These are phyloP conservation scores for Saccharomycopsis fibuligera DNA, from an alignment of 805 yeast species.

Conservation along the genomic window DNA sequence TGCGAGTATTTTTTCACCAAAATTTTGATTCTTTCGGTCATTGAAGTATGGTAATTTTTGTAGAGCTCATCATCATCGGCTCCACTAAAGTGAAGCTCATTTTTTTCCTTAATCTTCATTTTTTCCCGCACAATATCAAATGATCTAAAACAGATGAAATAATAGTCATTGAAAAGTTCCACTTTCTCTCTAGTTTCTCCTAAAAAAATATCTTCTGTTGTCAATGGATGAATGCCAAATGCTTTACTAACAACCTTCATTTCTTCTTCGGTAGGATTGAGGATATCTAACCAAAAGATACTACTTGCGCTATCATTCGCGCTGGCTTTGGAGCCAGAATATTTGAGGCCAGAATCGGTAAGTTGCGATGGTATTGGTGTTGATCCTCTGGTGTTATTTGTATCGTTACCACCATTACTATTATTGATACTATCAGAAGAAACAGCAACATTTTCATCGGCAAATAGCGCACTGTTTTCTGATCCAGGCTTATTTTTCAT, in stretches of 20 bases:
- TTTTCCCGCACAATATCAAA: constrained; percentile 59
- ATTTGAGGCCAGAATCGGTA: constrained; percentile 6
- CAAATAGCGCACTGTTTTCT: constrained; percentile 4
- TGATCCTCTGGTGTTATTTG: constrained; percentile 7
- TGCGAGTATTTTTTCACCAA: too few relatives aligned
- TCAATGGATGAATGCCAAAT: constrained; percentile 94
- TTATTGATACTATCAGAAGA: not conserved
- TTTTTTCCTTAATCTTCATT: constrained; percentile 14
- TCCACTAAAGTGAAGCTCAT: constrained; percentile 4
- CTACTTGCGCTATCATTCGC: not conserved
- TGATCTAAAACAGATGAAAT: constrained; percentile 95
- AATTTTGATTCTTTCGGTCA: not conserved
- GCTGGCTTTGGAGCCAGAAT: not conserved
- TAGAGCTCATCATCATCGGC: constrained; percentile 1
- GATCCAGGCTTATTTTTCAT: constrained; percentile 8
- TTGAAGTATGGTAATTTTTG: not conserved
- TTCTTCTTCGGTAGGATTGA: constrained; percentile 90
- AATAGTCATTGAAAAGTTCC: constrained; percentile 81
- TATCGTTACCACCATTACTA: not conserved
- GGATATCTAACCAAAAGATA: constrained; percentile 74
- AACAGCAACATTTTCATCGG: not conserved
- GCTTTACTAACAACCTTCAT: constrained; percentile 90
- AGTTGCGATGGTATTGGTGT: constrained; percentile 8
- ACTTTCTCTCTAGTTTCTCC: constrained; percentile 97
- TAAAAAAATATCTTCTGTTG: constrained; percentile 94